Evolutionary conservation across 768 basidiomycete species (phyloP), one percentile per base, ranked within the genome.

Genomic region (Pisolithus orientalis): DNA sequence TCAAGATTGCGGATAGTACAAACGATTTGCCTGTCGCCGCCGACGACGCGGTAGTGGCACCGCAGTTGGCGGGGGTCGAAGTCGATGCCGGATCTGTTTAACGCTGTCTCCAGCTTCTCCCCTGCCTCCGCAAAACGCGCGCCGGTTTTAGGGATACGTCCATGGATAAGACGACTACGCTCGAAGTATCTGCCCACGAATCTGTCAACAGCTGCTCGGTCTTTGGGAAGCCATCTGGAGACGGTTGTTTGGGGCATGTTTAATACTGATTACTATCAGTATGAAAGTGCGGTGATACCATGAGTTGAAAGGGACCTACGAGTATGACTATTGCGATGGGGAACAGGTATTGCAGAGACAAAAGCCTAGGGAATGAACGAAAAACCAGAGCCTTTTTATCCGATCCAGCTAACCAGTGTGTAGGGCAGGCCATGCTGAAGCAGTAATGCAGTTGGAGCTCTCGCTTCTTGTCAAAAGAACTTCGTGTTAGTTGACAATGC

Each of bases 21-120:
- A n/a, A 47, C 37, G 44, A 47, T 28, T 14, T 32, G 44, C 8
- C 51, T 44, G 34, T 17, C 13, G 72, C 11, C 56, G 67, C 52
- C 14, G 58, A 56, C 45, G 61, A 53, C 34, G 67, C 63, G 56
- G 64, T 71, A 52, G 34, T 34, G 44, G 13, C 13, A 24, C 9
- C 29, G 25, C 10, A 27, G 10, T 28, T 28, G 13, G 14, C 16
- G 5, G 7, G 29, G 13, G 27, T 16, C 28, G 21, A 45, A 10
- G 16, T 14, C 14, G 21, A 45, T 5, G 17, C 21, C 21, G 16
- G 13, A 7, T n/a, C 13, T n/a, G 13, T 8, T 29, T 6, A 5
- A 6, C 27, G 8, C 14, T 7, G 44, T 16, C 16, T 25, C 24
- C 10, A 45, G 28, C 5, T 11, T 27, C 29, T 28, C 44, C 8